Conservation (phyloP, 2,329 filamentous ascomycete species). For the Phoma sp. region DNA sequence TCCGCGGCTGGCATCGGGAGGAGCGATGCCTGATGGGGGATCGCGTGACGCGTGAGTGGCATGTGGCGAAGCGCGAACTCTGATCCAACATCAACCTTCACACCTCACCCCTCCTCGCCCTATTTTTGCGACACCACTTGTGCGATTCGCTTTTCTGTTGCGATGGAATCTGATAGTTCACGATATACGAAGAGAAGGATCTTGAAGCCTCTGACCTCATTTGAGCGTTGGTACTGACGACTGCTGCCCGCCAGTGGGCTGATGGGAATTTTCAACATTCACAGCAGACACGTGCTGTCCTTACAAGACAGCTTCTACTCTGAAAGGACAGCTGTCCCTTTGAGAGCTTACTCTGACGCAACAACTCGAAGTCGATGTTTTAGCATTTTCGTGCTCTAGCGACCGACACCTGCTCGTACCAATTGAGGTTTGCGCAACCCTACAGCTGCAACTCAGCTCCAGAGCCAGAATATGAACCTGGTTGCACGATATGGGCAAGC, state of each 20-base stretch:
- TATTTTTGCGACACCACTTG: background rate
- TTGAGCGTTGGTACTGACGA: background rate
- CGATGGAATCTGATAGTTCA: background rate
- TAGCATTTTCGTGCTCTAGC: background rate
- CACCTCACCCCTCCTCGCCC: background rate
- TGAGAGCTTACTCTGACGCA: background rate
- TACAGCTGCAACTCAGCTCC: background rate
- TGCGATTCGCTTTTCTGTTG: too few species aligned
- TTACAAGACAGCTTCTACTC: background rate
- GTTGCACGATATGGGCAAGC: background rate
- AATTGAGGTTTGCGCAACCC: background rate
- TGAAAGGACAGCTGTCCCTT: background rate
- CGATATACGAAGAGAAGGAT: background rate
- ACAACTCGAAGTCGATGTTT: background rate
- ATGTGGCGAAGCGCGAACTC: slow-evolving; percentile 7
- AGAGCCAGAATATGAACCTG: background rate
- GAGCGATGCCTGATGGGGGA: slow-evolving; percentile 14
- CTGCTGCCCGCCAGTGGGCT: background rate
- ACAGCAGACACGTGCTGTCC: background rate
- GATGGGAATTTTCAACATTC: background rate
- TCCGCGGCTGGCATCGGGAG: slow-evolving; percentile 5
- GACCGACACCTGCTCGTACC: background rate
- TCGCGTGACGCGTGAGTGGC: slow-evolving; percentile 11
- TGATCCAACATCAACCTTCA: slow-evolving; percentile 12
- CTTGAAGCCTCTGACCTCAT: background rate